Evolutionary conservation across 352 stramenopile genomes (phyloP).

Genomic region (Phytopythium cucurbitacearum): DNA sequence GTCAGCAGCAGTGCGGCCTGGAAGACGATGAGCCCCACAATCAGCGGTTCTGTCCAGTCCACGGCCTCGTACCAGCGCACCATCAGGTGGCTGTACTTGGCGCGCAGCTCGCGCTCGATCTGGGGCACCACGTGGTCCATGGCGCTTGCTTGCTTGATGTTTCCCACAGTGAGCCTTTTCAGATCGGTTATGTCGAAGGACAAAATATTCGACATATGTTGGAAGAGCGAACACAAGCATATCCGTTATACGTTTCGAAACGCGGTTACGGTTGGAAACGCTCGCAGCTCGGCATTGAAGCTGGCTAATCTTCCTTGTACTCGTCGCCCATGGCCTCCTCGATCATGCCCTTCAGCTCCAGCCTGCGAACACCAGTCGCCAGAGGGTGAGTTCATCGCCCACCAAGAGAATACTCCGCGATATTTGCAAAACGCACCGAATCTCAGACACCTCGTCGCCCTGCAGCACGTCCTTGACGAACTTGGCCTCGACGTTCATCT

Average conservation of each 20-base stretch:
- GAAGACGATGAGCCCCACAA: conserved; percentile 50
- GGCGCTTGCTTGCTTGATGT: no score
- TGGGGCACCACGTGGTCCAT: conserved; percentile 65
- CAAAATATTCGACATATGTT: no score
- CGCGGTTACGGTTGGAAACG: no score
- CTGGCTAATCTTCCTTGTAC: conserved; percentile 80
- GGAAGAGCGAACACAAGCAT: background rate
- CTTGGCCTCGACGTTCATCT: conserved; percentile 82
- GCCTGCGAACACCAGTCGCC: conserved; percentile 16
- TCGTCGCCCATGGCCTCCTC: conserved; percentile 86
- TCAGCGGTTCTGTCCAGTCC: conserved; percentile 73
- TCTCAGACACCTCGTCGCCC: conserved; percentile 84
- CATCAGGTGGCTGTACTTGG: conserved; percentile 74
- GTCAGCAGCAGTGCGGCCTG: conserved; percentile 49
- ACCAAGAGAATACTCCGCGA: background rate
- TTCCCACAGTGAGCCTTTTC: no score
- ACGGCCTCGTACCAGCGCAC: conserved; percentile 80
- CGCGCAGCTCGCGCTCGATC: conserved; percentile 61
- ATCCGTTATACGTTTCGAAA: background rate
- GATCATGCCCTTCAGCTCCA: conserved; percentile 88
- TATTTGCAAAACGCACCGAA: conserved; percentile 33
- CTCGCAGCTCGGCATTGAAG: background rate
- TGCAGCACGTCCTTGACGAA: conserved; percentile 86
- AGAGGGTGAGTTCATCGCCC: background rate
- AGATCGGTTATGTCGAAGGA: no score